phyloP scores from a whole-genome alignment of 208 protist genomes.

The Acanthamoeba rhysodes region DNA sequence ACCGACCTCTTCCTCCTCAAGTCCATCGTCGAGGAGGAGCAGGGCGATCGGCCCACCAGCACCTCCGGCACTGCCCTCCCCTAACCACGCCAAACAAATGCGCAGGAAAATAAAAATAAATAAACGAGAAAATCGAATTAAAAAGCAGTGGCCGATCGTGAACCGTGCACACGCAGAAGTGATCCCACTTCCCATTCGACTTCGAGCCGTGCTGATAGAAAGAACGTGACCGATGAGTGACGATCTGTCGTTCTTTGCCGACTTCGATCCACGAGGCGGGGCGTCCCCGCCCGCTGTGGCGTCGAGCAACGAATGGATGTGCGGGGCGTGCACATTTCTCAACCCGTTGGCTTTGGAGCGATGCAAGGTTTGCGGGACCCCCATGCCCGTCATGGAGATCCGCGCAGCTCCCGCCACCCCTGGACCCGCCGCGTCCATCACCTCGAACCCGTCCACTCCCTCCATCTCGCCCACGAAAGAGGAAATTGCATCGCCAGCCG shows the following conservation, averaged over 20 bases:
- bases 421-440: background rate
- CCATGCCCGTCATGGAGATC: background rate
- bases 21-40: background rate
- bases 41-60: background rate
- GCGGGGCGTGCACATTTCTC: conserved; percentile 29
- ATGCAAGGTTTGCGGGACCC: conserved; percentile 5
- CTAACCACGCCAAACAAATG: background rate
- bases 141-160: no score
- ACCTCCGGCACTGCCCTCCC: background rate
- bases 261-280: conserved; percentile 9
- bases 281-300: background rate
- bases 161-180: no score
- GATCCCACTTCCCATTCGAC: background rate
- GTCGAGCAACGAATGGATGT: background rate
- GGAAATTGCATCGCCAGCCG: background rate
- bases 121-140: no score
- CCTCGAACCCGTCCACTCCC: background rate
- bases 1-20: conserved; percentile 31
- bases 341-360: background rate
- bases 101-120: background rate
- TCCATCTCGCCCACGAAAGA: background rate
- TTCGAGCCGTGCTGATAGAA: background rate
- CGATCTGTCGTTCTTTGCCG: conserved; percentile 36
- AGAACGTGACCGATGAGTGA: background rate
- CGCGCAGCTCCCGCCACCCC: background rate